phyloP scores from a whole-genome alignment of 2,329 filamentous ascomycete genomes.

The Pyricularia grisea region DNA sequence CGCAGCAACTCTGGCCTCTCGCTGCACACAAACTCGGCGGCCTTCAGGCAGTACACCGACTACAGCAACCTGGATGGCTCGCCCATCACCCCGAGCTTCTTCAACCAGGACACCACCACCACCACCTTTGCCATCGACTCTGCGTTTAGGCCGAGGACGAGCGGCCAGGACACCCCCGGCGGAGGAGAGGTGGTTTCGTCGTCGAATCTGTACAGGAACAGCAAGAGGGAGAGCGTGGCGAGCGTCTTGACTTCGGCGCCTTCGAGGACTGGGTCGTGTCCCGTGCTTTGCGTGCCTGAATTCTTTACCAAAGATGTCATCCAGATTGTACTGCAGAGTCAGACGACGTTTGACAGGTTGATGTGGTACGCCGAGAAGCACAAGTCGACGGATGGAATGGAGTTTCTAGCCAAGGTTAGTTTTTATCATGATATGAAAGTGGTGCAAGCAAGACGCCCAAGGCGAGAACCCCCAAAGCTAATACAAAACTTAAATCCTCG shows the following conservation, averaged over 20 bases:
- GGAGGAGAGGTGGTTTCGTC: neutral
- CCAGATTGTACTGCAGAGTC: slow-evolving; percentile 38
- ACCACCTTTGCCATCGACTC: neutral
- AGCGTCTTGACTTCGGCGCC: neutral
- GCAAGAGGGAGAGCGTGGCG: neutral
- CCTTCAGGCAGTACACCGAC: slow-evolving; percentile 35
- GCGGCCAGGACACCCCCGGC: neutral
- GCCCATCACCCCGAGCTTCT: slow-evolving; percentile 15
- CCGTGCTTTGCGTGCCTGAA: slow-evolving; percentile 24
- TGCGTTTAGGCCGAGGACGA: neutral
- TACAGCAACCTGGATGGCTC: slow-evolving; percentile 30
- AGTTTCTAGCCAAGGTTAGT: slow-evolving; percentile 36
- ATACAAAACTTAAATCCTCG: neutral
- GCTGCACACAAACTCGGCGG: slow-evolving; percentile 32
- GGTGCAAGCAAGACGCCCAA: neutral
- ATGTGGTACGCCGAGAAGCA: slow-evolving; percentile 37
- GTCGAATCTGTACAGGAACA: neutral
- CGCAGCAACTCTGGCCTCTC: slow-evolving; percentile 37
- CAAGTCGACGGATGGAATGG: slow-evolving; percentile 38
- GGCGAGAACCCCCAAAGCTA: too few relatives aligned
- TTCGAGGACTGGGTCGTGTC: slow-evolving; percentile 2
- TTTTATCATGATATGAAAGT: neutral
- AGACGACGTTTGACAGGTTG: slow-evolving; percentile 34
- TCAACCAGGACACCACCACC: neutral
- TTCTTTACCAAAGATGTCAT: slow-evolving; percentile 42